Evolutionary conservation across 805 yeast genomes (phyloP).

Genomic region (Wickerhamiella musiphila): DNA sequence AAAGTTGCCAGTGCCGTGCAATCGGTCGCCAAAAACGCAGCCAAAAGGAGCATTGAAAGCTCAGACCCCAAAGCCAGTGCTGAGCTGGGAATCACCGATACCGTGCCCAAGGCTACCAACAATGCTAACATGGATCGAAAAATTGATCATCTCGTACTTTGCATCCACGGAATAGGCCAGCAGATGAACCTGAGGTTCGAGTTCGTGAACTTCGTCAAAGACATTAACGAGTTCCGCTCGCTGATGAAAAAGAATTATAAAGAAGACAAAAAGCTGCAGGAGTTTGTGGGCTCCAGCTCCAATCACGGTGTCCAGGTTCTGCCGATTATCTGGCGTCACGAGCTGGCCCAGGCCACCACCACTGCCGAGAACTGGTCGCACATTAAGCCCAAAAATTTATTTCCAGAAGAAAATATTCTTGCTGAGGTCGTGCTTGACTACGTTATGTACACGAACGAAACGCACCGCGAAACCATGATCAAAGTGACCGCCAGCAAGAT

Average conservation of each 20-base stretch:
- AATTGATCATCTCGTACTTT: slow-evolving; percentile 47
- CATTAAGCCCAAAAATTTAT: slow-evolving; percentile 9
- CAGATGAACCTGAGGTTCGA: slow-evolving; percentile 61
- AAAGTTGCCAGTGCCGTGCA: neutral
- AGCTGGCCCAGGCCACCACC: slow-evolving; percentile 14
- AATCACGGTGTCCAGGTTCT: slow-evolving; percentile 53
- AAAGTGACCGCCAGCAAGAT: slow-evolving; percentile 43
- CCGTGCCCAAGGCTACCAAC: slow-evolving; percentile 1
- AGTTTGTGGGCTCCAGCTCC: slow-evolving; percentile 1
- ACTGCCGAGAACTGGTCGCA: slow-evolving; percentile 13
- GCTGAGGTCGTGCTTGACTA: slow-evolving; percentile 83
- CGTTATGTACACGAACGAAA: slow-evolving; percentile 54
- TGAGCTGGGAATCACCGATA: neutral
- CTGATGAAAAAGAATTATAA: slow-evolving; percentile 5
- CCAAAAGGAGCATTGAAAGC: neutral
- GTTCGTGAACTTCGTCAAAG: slow-evolving; percentile 73
- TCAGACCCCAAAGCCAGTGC: slow-evolving; percentile 1
- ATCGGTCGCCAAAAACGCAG: neutral
- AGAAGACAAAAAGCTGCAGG: slow-evolving; percentile 3
- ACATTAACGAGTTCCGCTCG: slow-evolving; percentile 41
- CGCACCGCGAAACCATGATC: slow-evolving; percentile 43
- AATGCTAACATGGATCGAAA: slow-evolving; percentile 7
- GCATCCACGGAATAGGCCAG: slow-evolving; percentile 94
- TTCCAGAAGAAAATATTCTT: slow-evolving; percentile 30
- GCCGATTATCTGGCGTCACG: slow-evolving; percentile 85